phyloP scores from a whole-genome alignment of 768 basidiomycete species.

The Calocybe gangraenosa region DNA sequence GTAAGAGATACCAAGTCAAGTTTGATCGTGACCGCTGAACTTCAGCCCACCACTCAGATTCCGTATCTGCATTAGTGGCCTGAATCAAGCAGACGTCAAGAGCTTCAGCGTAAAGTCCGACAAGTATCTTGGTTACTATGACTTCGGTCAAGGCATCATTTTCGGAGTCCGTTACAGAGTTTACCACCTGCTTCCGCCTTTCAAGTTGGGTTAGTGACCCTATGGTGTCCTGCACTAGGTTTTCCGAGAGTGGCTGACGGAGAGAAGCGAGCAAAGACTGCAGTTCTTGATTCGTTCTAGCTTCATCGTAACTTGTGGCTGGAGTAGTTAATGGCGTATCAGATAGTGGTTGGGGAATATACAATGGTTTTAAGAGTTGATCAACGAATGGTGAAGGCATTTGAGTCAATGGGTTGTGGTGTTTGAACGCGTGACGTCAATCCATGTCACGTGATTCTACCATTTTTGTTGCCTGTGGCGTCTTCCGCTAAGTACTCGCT shows the following conservation, averaged over 20 bases:
- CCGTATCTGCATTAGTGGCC: slow-evolving; percentile 66
- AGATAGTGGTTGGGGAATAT: slow-evolving; percentile 21
- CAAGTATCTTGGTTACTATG: slow-evolving; percentile 45
- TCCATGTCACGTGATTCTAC: slow-evolving; percentile 13
- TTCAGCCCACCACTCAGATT: slow-evolving; percentile 84
- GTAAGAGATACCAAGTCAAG: slow-evolving; percentile 65
- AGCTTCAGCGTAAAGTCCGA: slow-evolving; percentile 60
- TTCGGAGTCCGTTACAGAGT: slow-evolving; percentile 22
- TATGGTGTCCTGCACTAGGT: slow-evolving; percentile 21
- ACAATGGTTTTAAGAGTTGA: slow-evolving; percentile 31
- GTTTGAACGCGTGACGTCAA: slow-evolving; percentile 19
- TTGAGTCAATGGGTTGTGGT: not conserved
- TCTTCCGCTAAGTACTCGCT: too few relatives aligned
- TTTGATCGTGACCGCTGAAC: slow-evolving; percentile 55
- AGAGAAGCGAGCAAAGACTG: slow-evolving; percentile 35
- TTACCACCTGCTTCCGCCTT: slow-evolving; percentile 8
- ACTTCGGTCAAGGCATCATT: slow-evolving; percentile 36
- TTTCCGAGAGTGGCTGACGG: slow-evolving; percentile 21
- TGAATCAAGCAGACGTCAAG: slow-evolving; percentile 62
- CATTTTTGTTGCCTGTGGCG: too few relatives aligned
- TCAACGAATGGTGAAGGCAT: slow-evolving; percentile 37
- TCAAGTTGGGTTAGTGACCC: slow-evolving; percentile 26
- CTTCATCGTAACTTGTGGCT: slow-evolving; percentile 3
- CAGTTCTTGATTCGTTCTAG: slow-evolving; percentile 27
- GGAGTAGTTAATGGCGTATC: not conserved